These are phyloP conservation scores for Jatropha podagrica DNA, from an alignment of 441 rosid genomes.

Conservation along the genomic window DNA sequence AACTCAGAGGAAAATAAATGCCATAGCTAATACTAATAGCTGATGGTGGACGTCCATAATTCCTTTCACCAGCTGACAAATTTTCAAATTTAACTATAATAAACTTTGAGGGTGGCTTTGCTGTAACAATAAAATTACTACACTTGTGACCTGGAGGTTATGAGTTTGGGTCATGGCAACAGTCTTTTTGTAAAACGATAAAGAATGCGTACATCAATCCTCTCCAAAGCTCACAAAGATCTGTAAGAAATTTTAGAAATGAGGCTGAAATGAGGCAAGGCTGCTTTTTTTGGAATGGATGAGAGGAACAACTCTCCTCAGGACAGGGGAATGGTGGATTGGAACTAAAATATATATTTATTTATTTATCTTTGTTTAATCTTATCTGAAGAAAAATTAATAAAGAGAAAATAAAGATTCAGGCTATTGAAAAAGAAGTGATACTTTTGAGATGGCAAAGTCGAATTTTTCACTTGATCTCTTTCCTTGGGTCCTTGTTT, in stretches of 20 bases:
- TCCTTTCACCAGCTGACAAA: conserved; percentile 14
- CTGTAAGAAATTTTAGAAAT: neutral
- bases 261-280: neutral
- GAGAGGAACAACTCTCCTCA: conserved; percentile 8
- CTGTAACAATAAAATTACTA: no score
- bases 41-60: conserved; percentile 19
- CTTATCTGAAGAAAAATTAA: neutral
- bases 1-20: conserved; percentile 42
- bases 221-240: no score
- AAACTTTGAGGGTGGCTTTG: neutral
- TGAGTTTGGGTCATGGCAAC: no score
- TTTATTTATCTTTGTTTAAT: neutral
- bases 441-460: neutral
- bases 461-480: neutral
- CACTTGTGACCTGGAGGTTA: no score
- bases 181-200: no score
- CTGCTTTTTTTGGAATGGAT: neutral
- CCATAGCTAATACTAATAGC: conserved; percentile 6
- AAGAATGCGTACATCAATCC: no score
- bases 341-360: neutral
- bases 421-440: neutral
- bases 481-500: neutral
- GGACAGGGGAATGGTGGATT: neutral
- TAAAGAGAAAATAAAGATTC: neutral
- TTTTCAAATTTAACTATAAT: conserved; percentile 8